Evolutionary conservation across 345 rosid species (phyloP), one percentile per base, ranked within the genome.

Genomic region (Combretum micranthum): DNA sequence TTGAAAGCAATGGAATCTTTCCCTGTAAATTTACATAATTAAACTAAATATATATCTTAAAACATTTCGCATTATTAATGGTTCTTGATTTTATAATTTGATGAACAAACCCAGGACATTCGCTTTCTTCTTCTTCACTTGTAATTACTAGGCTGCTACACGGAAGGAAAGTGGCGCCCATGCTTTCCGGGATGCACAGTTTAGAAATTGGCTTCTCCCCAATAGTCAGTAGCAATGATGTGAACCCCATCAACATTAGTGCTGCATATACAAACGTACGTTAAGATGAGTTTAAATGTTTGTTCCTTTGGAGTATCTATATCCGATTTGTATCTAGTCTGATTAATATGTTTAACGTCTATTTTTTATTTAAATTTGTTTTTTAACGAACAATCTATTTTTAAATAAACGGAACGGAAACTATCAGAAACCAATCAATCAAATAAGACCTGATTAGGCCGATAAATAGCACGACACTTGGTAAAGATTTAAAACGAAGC

Each of bases 181-280:
- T 60, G 21, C 67, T 71, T 47, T 57, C 37, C 20, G 90, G 69
- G 49, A 90, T 74, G 55, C 97, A 90, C 7, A 87, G 83, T 1
- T 53, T 81, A 15, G 93, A 79, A 48, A 90, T 83, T 20, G 21
- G 47, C 65, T 72, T 81, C 72, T 87, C 88, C 20, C 75, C 45
- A 15, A 69, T 66, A 4, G 87, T 80, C 20, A 90, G 70, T 50
- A 87, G 64, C 78, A 90, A 59, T 12, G 97, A 87, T 56, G 83
- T 74, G 79, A 90, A 90, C 47, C 97, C 97, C 77, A 87, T 23
- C 21, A 83, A 64, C 95, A 83, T 80, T 77, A 90, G 65, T 52
- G 83, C 97, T 90, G 61, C 51, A 68, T 0, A 14, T 0, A 26
- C 0, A 19, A 15, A 51, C 18, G 45, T 8, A 10, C 12, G n/a